A percentile compares a stretch with the other conserved stretches of the same genome.
Evolutionary conservation across 768 basidiomycete genomes (phyloP).

Genomic region (Tricholoma hemisulphureum): DNA sequence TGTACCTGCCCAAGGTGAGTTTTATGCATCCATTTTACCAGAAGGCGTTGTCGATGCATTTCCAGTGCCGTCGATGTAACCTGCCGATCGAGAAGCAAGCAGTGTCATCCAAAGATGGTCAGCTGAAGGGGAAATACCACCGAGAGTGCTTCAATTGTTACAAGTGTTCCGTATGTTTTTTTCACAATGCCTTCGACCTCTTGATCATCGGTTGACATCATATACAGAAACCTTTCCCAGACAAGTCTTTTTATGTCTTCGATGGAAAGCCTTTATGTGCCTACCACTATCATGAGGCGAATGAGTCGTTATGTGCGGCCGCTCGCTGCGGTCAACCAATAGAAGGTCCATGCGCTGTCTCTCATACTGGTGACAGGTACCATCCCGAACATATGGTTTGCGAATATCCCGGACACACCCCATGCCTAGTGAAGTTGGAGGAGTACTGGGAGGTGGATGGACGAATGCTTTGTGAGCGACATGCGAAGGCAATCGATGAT

Average conservation of each 20-base stretch:
- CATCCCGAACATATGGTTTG: constrained; percentile 89
- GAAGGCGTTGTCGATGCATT: constrained; percentile 2
- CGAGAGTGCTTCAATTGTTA: constrained; percentile 88
- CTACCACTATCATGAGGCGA: constrained; percentile 91
- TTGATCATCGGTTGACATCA: not conserved
- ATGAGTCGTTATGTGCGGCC: constrained; percentile 84
- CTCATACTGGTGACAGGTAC: constrained; percentile 75
- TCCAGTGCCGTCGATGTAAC: constrained; percentile 83
- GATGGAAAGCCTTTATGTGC: constrained; percentile 89
- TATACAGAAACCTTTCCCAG: constrained; percentile 80
- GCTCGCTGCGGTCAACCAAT: constrained; percentile 81
- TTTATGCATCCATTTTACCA: constrained; percentile 3
- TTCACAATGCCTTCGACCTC: not conserved
- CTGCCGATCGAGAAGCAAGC: constrained; percentile 88
- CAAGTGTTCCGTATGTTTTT: constrained; percentile 63
- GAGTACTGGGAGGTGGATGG: constrained; percentile 92
- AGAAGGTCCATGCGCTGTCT: constrained; percentile 90
- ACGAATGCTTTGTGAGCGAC: constrained; percentile 82
- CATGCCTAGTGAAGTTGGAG: constrained; percentile 56
- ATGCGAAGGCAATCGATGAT: constrained; percentile 46
- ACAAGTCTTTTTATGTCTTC: constrained; percentile 88
- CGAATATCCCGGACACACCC: constrained; percentile 55
- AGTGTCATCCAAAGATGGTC: constrained; percentile 88
- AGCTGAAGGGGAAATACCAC: constrained; percentile 95
- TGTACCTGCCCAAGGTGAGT: constrained; percentile 89